These are phyloP conservation scores for Scheffersomyces segobiensis DNA, from an alignment of 1,139 yeast species.

Conservation along the genomic window DNA sequence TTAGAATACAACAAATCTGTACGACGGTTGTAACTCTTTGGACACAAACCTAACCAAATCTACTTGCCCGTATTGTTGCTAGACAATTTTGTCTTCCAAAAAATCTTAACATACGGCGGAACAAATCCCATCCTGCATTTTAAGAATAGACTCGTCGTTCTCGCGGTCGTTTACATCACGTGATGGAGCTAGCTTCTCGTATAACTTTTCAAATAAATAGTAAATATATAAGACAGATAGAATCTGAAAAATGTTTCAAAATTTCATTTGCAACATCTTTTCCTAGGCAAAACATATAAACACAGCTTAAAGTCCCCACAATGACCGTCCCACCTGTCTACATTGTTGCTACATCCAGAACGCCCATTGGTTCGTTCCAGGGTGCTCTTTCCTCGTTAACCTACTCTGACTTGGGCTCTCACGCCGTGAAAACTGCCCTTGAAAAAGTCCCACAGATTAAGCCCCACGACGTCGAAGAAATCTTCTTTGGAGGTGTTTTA, in stretches of 20 bases:
- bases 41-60: background rate
- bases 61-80: background rate
- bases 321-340: slow-evolving; percentile 53
- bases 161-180: background rate
- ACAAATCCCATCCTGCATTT: background rate
- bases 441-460: slow-evolving; percentile 80
- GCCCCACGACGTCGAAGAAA: slow-evolving; percentile 81
- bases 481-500: slow-evolving; percentile 88
- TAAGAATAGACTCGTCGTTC: background rate
- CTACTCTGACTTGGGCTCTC: slow-evolving; percentile 85
- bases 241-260: background rate
- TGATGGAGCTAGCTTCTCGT: background rate
- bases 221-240: background rate
- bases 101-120: background rate
- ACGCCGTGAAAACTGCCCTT: slow-evolving; percentile 87
- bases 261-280: background rate
- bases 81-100: background rate
- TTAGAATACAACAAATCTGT: background rate
- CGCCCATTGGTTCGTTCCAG: slow-evolving; percentile 93
- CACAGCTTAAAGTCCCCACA: background rate
- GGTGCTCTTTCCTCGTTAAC: slow-evolving; percentile 74
- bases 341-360: slow-evolving; percentile 88
- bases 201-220: background rate
- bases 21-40: background rate
- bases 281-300: background rate